These are phyloP conservation scores for Ochromonas danica DNA, from an alignment of 108 stramenopile genomes.

Conservation along the genomic window DNA sequence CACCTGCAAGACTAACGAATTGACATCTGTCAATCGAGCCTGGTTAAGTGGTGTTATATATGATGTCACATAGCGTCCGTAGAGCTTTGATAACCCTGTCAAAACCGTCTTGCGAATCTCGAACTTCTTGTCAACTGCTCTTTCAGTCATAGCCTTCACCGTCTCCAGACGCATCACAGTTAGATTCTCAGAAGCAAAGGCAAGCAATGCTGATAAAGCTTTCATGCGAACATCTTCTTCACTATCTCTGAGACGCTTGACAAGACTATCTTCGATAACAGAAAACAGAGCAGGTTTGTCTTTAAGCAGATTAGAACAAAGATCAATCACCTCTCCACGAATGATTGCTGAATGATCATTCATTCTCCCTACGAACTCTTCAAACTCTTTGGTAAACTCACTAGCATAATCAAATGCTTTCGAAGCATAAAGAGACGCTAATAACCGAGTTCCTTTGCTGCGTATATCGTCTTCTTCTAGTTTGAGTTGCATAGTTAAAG, in stretches of 20 bases:
- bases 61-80: not conserved
- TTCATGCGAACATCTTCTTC: not conserved
- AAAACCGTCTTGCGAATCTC: constrained; percentile 16
- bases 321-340: not conserved
- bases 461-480: not conserved
- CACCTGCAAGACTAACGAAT: not conserved
- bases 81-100: constrained; percentile 27
- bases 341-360: not conserved
- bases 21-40: not conserved
- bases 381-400: not conserved
- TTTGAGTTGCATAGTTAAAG: not conserved
- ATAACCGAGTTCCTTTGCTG: not conserved
- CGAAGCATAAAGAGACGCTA: not conserved
- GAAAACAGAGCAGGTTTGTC: not conserved
- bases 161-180: too few relatives aligned
- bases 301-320: not conserved
- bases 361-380: not conserved
- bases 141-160: not conserved
- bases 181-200: too few relatives aligned
- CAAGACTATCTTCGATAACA: not conserved
- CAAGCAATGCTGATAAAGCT: not conserved
- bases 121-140: constrained; percentile 1
- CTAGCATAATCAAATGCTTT: not conserved
- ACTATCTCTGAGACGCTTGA: not conserved
- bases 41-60: too few relatives aligned